Evolutionary conservation across 306 rosid genomes (phyloP), one percentile per base, ranked within the genome.

Genomic region (Prunus armeniaca): DNA sequence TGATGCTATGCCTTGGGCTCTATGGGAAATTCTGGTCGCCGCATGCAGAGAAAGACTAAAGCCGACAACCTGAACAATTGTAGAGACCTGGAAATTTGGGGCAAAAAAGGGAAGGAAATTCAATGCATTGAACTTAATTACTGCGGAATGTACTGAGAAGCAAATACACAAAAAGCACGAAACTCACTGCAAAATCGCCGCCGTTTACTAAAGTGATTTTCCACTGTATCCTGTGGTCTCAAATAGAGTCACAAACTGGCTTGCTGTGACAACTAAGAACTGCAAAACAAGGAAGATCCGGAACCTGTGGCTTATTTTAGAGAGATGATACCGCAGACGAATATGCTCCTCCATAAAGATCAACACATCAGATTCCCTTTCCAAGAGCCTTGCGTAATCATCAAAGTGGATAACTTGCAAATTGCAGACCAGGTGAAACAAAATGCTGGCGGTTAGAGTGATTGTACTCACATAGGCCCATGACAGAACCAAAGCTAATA

Each of bases 121-220:
- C 34, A 62, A 55, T 68, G 27, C 43, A 1, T 50, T 7, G 9
- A 45, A 27, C 9, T 25, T 24, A 13, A 45, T 1, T 27, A 6
- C 20, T 22, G 49, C 49, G 9, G 6, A 22, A 52, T 47, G 15
- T 28, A 17, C 45, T 10, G 22, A 63, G 45, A 62, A 14, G 24
- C 5, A 63, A 43, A 62, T 2, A 15, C 20, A 82, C 50, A 71
- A 74, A 65, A 52, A 62, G 65, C 22, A 69, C 14, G 43, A 3
- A 81, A 83, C 96, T 84, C 86, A 92, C 97, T 18, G 97, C 97
- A 85, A 92, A 92, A 75, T 92, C 96, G 15, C 97, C 97, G 6
- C 96, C 91, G 52, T 89, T 90, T 28, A 82, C 19, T 22, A 88
- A 60, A 41, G 90, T 86, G 80, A 92, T 79, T 41, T 38, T 38